Percentiles rank a stretch among this genome's conserved stretches.
Evolutionary conservation across 345 rosid genomes (phyloP).

Genomic region (Citrus mangshanensis): DNA sequence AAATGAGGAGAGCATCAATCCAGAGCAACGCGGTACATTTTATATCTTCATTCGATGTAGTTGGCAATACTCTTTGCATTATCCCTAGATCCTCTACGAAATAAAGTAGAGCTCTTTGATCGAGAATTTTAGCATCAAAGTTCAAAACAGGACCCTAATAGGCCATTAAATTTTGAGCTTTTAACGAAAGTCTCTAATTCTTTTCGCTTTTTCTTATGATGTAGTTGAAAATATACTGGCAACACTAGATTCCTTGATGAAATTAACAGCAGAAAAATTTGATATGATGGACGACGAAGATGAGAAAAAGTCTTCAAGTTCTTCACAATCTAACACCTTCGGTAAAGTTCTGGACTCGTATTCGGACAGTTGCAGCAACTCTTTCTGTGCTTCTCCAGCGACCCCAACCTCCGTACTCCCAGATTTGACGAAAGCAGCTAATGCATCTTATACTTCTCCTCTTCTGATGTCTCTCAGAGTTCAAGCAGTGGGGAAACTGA

Average conservation of each 20-base stretch:
- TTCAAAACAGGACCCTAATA: background rate
- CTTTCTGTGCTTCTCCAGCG: conserved; percentile 39
- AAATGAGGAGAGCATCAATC: conserved; percentile 33
- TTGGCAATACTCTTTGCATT: background rate
- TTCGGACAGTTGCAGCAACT: conserved; percentile 33
- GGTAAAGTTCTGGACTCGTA: conserved; percentile 30
- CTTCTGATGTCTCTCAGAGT: conserved; percentile 46
- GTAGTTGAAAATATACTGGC: conserved; percentile 58
- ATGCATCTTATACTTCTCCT: conserved; percentile 25
- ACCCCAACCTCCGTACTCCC: conserved; percentile 59
- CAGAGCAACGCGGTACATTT: conserved; percentile 51
- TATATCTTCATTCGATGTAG: background rate
- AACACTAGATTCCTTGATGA: conserved; percentile 56
- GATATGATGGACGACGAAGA: conserved; percentile 66
- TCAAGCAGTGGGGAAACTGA: conserved; percentile 69
- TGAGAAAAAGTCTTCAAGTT: conserved; percentile 27
- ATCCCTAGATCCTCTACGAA: background rate
- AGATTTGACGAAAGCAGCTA: conserved; percentile 11
- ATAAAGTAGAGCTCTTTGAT: background rate
- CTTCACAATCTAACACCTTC: conserved; percentile 19
- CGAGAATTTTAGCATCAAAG: background rate
- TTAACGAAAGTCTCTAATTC: background rate
- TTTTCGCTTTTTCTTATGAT: background rate
- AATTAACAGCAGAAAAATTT: conserved; percentile 45
- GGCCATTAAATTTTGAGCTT: background rate